Evolutionary conservation across 495 filamentous ascomycete species (phyloP).

Genomic region (Podospora pseudoanserina): DNA sequence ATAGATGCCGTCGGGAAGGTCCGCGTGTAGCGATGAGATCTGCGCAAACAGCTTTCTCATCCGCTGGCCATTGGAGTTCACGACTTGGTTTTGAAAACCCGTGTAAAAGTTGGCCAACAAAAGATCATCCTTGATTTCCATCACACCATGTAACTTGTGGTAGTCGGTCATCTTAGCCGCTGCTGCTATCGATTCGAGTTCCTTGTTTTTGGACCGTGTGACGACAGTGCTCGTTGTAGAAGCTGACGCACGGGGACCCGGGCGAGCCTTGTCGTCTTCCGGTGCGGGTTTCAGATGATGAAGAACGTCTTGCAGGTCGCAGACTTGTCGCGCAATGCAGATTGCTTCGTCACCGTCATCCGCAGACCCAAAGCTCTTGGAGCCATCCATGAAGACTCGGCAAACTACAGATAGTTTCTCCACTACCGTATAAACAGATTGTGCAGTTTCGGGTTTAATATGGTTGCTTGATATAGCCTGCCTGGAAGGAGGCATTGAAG

Average conservation of each 20-base stretch:
- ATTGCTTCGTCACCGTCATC: background rate
- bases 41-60: slow-evolving; percentile 54
- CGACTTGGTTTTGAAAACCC: background rate
- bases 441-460: slow-evolving; percentile 7
- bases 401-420: slow-evolving; percentile 13
- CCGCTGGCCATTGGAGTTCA: slow-evolving; percentile 19
- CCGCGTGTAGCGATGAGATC: slow-evolving; percentile 46
- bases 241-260: background rate
- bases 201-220: slow-evolving; percentile 6
- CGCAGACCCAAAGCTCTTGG: background rate
- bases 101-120: slow-evolving; percentile 16
- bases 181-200: background rate
- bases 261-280: background rate
- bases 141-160: slow-evolving; percentile 38
- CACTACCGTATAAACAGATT: slow-evolving; percentile 8
- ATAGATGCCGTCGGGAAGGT: slow-evolving; percentile 57
- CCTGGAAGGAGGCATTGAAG: background rate
- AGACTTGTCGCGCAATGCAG: background rate
- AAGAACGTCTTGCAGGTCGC: background rate
- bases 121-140: slow-evolving; percentile 36
- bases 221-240: background rate
- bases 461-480: background rate
- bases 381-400: slow-evolving; percentile 13
- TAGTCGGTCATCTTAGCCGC: slow-evolving; percentile 21
- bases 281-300: background rate